A percentile compares a stretch with the other conserved stretches of the same genome.
These are phyloP conservation scores for Wickerhamiella slavikovae DNA, from an alignment of 805 yeast species.

Conservation along the genomic window DNA sequence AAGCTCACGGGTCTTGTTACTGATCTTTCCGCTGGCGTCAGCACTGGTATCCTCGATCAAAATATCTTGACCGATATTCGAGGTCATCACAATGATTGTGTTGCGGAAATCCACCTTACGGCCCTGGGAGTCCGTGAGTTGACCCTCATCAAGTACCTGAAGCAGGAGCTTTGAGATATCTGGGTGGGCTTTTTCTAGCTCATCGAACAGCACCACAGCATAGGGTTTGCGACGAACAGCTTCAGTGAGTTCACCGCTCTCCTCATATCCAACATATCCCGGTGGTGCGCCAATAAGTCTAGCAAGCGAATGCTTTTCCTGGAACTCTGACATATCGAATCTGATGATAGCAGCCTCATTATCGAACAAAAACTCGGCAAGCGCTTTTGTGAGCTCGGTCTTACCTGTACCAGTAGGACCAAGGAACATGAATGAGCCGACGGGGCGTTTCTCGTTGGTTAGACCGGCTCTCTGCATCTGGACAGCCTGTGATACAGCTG, in stretches of 20 bases:
- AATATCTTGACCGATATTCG: conserved; percentile 87
- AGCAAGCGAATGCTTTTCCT: conserved; percentile 79
- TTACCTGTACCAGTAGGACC: conserved; percentile 99
- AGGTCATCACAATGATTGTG: conserved; percentile 89
- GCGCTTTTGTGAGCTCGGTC: conserved; percentile 81
- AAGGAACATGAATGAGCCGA: conserved; percentile 86
- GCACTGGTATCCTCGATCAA: conserved; percentile 37
- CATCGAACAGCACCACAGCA: conserved; percentile 81
- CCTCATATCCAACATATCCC: conserved; percentile 92
- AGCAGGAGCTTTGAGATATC: conserved; percentile 79
- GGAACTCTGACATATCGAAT: conserved; percentile 96
- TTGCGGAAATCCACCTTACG: conserved; percentile 85
- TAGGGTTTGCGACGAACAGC: conserved; percentile 92
- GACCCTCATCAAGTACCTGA: conserved; percentile 91
- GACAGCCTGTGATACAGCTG: conserved; percentile 80
- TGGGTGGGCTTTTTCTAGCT: conserved; percentile 91
- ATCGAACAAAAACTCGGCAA: conserved; percentile 82
- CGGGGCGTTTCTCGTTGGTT: conserved; percentile 84
- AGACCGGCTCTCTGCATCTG: conserved; percentile 92
- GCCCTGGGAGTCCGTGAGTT: conserved; percentile 87
- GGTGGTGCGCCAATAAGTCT: conserved; percentile 96
- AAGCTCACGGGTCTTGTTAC: conserved; percentile 28
- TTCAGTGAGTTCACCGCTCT: conserved; percentile 84
- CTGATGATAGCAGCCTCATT: conserved; percentile 72
- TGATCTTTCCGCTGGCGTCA: conserved; percentile 35